Percentiles rank a stretch among this genome's conserved stretches.
These are phyloP conservation scores for Cyanidioschyzon merolae DNA, from an alignment of 23 red algal genomes.

Conservation along the genomic window DNA sequence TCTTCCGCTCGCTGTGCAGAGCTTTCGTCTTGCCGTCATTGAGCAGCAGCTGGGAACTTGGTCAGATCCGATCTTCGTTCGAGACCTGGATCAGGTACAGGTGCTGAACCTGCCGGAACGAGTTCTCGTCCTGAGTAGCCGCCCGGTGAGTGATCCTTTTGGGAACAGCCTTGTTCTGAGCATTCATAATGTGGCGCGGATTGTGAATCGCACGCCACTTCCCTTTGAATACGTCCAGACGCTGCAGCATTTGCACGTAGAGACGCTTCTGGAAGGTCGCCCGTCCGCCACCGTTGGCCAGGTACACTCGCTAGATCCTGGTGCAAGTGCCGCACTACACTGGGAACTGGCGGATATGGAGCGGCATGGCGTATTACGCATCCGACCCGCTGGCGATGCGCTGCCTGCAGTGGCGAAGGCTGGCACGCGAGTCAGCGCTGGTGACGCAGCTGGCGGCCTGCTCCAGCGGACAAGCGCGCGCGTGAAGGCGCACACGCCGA, in stretches of 20 bases:
- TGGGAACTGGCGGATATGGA: slow-evolving; percentile 42
- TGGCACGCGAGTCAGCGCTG: neutral
- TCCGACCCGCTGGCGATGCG: slow-evolving; percentile 31
- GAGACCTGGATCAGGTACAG: neutral
- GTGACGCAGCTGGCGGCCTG: neutral
- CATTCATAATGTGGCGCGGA: slow-evolving; percentile 51
- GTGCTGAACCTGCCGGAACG: neutral
- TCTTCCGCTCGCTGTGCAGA: neutral
- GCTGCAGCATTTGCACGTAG: neutral
- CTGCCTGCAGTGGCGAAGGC: neutral
- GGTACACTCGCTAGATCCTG: slow-evolving; percentile 35
- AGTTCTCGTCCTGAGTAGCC: slow-evolving; percentile 19
- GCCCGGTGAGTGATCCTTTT: slow-evolving; percentile 29
- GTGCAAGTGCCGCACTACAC: slow-evolving; percentile 34
- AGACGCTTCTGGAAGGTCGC: slow-evolving; percentile 19
- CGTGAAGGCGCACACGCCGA: neutral
- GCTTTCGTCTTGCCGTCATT: neutral
- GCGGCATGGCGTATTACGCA: slow-evolving; percentile 26
- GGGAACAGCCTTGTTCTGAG: slow-evolving; percentile 35
- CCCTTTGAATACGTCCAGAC: slow-evolving; percentile 69
- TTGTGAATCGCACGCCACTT: slow-evolving; percentile 49
- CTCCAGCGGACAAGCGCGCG: neutral
- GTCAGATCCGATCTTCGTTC: neutral
- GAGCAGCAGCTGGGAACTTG: neutral
- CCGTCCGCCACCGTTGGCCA: slow-evolving; percentile 22